These are phyloP conservation scores for Quercus ilex DNA, from an alignment of 306 rosid genomes.

Conservation along the genomic window DNA sequence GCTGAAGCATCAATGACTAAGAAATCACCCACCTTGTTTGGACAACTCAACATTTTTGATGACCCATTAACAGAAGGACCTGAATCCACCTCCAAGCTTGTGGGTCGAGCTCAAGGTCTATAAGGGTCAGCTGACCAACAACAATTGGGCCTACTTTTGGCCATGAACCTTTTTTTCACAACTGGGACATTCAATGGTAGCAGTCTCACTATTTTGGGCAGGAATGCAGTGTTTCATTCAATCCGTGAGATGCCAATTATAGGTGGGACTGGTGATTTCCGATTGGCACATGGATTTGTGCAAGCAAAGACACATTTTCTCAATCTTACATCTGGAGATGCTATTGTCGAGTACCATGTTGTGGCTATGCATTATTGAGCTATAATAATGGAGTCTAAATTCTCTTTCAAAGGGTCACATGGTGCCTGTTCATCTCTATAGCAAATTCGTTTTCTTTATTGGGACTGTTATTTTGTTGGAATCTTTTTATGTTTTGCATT, in stretches of 20 bases:
- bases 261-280: conserved; percentile 12
- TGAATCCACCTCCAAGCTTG: background rate
- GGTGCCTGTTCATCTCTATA: too few relatives aligned
- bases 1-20: background rate
- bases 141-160: background rate
- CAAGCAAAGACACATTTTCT: background rate
- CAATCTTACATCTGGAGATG: too few relatives aligned
- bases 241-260: conserved; percentile 7
- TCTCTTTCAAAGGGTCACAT: too few relatives aligned
- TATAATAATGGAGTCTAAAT: too few relatives aligned
- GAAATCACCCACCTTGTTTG: conserved; percentile 7
- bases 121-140: conserved; percentile 1
- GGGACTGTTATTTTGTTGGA: too few relatives aligned
- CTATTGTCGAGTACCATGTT: too few relatives aligned
- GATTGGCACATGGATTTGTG: conserved; percentile 8
- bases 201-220: conserved; percentile 11
- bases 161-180: too few relatives aligned
- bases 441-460: too few relatives aligned
- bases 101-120: conserved; percentile 17
- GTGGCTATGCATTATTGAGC: too few relatives aligned
- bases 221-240: background rate
- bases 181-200: background rate
- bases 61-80: background rate
- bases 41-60: background rate
- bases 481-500: too few relatives aligned